Evolutionary conservation across 192 early-diverging fungal genomes (phyloP), one percentile per base, ranked within the genome.

Genomic region (Dissophora globulifera): DNA sequence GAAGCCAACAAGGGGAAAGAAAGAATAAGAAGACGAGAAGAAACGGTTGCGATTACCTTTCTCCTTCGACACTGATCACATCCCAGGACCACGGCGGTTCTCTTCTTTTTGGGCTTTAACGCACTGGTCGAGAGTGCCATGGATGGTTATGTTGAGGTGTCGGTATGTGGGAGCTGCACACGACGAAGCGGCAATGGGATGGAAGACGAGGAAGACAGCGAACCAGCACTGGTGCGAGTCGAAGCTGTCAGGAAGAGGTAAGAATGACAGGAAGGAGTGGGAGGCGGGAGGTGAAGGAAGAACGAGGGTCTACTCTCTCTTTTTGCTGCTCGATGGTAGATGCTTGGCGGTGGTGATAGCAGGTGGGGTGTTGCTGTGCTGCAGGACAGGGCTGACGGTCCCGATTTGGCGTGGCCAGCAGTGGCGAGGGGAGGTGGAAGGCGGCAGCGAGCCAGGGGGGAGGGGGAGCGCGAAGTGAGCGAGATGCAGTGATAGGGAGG

Each of bases 81-180:
- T 17, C 72, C 72, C 30, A 67, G 64, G 29, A 76, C 72, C 3
- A 76, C 72, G 46, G 72, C 62, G 4, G 72, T 66, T 56, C 72
- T 76, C 42, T 76, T 76, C 47, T 76, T 76, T 50, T 76, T 76
- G 40, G 72, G 72, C 25, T 76, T 76, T 58, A 76, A 62, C 26
- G 72, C 58, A 17, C 63, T 26, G 17, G 57, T 59, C 13, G 62
- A 48, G 38, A 58, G 61, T 13, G 72, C 50, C 48, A 62, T 66
- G 30, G 35, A 22, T 25, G n/a, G n/a, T n/a, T n/a, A n/a, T 15
- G 61, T 12, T 43, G 49, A 35, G 4, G n/a, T 13, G 20, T 27
- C 25, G 58, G 7, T 19, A 7, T 7, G 55, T 32, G 29, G 22
- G 29, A 26, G 25, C 23, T 13, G 38, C 13, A 40, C 38, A 40